phyloP scores from a whole-genome alignment of 2,329 filamentous ascomycete species.

The Claviceps pazoutovae region DNA sequence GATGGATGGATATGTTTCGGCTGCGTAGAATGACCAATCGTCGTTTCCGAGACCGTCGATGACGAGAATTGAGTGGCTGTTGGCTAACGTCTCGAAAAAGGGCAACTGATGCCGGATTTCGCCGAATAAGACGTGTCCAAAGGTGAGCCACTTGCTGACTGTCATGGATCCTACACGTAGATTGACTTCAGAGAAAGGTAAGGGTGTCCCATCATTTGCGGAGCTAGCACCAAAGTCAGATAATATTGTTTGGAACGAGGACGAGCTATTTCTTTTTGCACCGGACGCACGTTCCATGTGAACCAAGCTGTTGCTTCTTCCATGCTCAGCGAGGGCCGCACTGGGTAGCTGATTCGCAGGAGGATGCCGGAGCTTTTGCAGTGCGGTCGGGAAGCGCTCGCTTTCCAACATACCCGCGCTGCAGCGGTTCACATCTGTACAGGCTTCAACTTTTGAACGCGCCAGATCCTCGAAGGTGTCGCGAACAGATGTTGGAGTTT shows the following conservation, averaged over 20 bases:
- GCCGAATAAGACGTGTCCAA: constrained; percentile 71
- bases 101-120: constrained; percentile 60
- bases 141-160: constrained; percentile 77
- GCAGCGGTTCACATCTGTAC: constrained; percentile 34
- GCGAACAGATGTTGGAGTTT: constrained; percentile 33
- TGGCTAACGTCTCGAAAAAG: constrained; percentile 19
- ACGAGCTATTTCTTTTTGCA: constrained; percentile 19
- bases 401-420: constrained; percentile 36
- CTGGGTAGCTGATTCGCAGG: constrained; percentile 13
- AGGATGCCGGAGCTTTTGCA: constrained; percentile 27
- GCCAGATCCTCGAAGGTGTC: constrained; percentile 19
- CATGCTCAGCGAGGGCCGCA: not conserved
- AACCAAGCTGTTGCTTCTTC: not conserved
- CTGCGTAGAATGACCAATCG: constrained; percentile 72
- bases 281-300: not conserved
- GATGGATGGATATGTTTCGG: constrained; percentile 61
- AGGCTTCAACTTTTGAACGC: constrained; percentile 16
- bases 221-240: constrained; percentile 33
- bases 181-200: constrained; percentile 57
- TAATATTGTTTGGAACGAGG: constrained; percentile 19
- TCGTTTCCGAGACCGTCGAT: constrained; percentile 76
- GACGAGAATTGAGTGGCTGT: constrained; percentile 54
- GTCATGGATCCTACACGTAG: constrained; percentile 69
- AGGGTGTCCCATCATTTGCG: constrained; percentile 45
- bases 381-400: constrained; percentile 34